Evolutionary conservation across 345 rosid species (phyloP).

Genomic region (Eucalyptus coolabah): DNA sequence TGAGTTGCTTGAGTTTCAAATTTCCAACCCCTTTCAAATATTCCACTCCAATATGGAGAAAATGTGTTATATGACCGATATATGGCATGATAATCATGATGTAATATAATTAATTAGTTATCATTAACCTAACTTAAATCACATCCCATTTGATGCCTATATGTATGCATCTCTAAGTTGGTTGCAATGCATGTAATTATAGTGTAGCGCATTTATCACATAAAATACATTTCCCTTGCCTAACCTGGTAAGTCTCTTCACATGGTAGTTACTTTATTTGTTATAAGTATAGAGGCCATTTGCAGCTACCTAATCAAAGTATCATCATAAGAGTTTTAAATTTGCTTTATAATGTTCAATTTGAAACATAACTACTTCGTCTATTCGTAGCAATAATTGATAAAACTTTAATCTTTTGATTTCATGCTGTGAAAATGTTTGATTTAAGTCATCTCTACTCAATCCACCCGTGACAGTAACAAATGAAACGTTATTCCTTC

Average conservation of each 20-base stretch:
- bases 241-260: background rate
- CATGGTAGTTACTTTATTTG: background rate
- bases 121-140: background rate
- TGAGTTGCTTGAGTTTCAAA: background rate
- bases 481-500: background rate
- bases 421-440: background rate
- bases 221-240: background rate
- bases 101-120: background rate
- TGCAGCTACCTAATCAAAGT: background rate
- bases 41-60: background rate
- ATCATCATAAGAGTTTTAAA: background rate
- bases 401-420: background rate
- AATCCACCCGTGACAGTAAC: fast-evolving
- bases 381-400: background rate
- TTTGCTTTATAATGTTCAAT: background rate
- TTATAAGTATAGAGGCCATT: background rate
- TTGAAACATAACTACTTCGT: fast-evolving
- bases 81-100: background rate
- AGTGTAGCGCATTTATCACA: background rate
- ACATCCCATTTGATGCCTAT: background rate
- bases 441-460: background rate
- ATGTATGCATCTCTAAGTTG: background rate
- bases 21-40: background rate
- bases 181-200: background rate
- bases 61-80: background rate